phyloP scores from a whole-genome alignment of 306 rosid species.

The Ceratonia siliqua region DNA sequence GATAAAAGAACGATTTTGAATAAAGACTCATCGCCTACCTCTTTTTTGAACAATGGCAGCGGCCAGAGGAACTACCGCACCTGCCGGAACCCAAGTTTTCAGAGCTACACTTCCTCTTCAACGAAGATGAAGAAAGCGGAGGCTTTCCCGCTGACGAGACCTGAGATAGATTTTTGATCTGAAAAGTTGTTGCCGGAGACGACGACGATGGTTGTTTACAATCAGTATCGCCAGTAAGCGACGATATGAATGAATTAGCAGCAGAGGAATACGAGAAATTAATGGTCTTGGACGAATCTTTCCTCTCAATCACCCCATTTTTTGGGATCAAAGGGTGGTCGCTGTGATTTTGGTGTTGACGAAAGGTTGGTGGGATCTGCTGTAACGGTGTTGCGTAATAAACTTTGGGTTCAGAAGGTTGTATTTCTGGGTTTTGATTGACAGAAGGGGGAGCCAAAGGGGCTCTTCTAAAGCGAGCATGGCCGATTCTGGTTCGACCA shows the following conservation, averaged over 20 bases:
- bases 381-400: slow-evolving; percentile 59
- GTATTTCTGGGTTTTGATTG: background rate
- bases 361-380: slow-evolving; percentile 58
- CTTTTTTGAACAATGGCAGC: slow-evolving; percentile 86
- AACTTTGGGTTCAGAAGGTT: slow-evolving; percentile 10
- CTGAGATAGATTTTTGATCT: slow-evolving; percentile 59
- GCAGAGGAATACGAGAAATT: slow-evolving; percentile 61
- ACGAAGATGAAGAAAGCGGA: slow-evolving; percentile 66
- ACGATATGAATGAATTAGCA: slow-evolving; percentile 61
- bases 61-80: slow-evolving; percentile 72
- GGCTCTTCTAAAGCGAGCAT: slow-evolving; percentile 72
- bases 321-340: slow-evolving; percentile 16
- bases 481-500: slow-evolving; percentile 71
- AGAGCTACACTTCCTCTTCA: slow-evolving; percentile 86
- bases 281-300: slow-evolving; percentile 49
- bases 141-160: slow-evolving; percentile 71
- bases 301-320: slow-evolving; percentile 32
- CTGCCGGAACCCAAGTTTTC: slow-evolving; percentile 77
- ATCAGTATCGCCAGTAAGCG: slow-evolving; percentile 73
- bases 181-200: slow-evolving; percentile 56
- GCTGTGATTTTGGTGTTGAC: background rate
- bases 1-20: background rate
- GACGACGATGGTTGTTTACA: slow-evolving; percentile 52
- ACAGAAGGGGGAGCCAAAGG: slow-evolving; percentile 30
- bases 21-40: slow-evolving; percentile 42